Conservation (phyloP, 192 early-diverging fungal species). For the Paraglomus occultum region DNA sequence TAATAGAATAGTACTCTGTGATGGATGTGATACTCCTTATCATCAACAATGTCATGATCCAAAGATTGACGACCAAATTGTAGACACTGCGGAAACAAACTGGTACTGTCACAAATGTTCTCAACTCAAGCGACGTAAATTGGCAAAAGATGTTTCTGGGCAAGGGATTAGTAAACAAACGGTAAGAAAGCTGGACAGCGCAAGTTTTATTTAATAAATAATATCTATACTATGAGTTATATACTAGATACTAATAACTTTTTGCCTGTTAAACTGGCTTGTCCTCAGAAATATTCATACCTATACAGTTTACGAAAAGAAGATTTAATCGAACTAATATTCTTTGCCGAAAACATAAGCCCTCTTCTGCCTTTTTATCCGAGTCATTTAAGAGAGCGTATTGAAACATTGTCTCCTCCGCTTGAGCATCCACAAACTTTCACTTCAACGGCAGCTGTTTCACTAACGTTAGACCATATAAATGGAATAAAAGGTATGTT, state of each 20-base stretch:
- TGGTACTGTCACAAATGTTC: slow-evolving; percentile 34
- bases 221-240: not conserved
- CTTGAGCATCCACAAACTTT: not conserved
- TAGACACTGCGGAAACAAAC: slow-evolving; percentile 27
- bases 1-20: slow-evolving; percentile 38
- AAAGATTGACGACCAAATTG: slow-evolving; percentile 27
- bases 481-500: not conserved
- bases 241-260: not conserved
- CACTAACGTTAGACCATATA: too few relatives aligned
- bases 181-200: slow-evolving; percentile 8
- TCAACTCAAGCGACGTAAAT: not conserved
- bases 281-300: slow-evolving; percentile 29
- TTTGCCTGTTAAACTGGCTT: not conserved
- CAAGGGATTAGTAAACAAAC: slow-evolving; percentile 11
- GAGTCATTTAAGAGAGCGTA: slow-evolving; percentile 22
- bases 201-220: too few relatives aligned
- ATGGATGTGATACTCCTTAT: slow-evolving; percentile 34
- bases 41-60: slow-evolving; percentile 39
- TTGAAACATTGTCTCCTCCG: not conserved
- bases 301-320: slow-evolving; percentile 29
- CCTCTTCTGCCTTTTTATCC: slow-evolving; percentile 34
- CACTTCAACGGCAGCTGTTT: not conserved
- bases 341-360: slow-evolving; percentile 31
- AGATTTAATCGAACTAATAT: slow-evolving; percentile 31
- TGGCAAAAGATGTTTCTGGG: slow-evolving; percentile 20